Percentiles rank a stretch among this genome's conserved stretches.
phyloP scores from a whole-genome alignment of 73 alveolate genomes.

The Stentor coeruleus region DNA sequence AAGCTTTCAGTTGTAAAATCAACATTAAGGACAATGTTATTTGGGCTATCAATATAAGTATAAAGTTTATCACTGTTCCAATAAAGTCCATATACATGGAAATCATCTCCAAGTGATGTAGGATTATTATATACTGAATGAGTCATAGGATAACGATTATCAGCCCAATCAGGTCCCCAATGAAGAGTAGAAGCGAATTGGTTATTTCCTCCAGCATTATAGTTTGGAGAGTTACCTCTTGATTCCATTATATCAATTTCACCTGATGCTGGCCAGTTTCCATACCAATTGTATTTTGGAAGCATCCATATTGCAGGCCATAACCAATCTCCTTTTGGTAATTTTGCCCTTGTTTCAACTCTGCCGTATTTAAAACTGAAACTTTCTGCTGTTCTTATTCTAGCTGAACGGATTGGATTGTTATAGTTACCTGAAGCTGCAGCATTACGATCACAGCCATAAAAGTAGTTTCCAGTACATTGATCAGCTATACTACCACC shows the following conservation, averaged over 20 bases:
- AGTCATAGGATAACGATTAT: slow-evolving; percentile 38
- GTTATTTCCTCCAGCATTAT: slow-evolving; percentile 55
- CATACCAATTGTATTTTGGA: slow-evolving; percentile 56
- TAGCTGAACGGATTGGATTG: slow-evolving; percentile 65
- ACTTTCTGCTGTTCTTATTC: slow-evolving; percentile 54
- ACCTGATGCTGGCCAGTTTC: slow-evolving; percentile 75
- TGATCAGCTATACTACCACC: slow-evolving; percentile 50
- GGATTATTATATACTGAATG: slow-evolving; percentile 22
- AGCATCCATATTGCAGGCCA: slow-evolving; percentile 95
- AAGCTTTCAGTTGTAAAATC: slow-evolving; percentile 35
- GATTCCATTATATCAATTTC: slow-evolving; percentile 87
- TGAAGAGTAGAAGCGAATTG: slow-evolving; percentile 62
- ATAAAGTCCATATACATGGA: slow-evolving; percentile 64
- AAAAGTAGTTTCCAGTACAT: slow-evolving; percentile 49
- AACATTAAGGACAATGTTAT: slow-evolving; percentile 35
- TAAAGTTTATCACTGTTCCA: slow-evolving; percentile 54
- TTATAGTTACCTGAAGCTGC: slow-evolving; percentile 46
- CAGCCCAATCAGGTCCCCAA: slow-evolving; percentile 72
- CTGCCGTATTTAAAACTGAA: slow-evolving; percentile 73
- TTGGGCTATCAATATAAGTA: slow-evolving; percentile 56
- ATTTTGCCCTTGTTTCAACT: slow-evolving; percentile 68
- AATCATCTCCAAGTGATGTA: slow-evolving; percentile 34
- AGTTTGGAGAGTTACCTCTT: slow-evolving; percentile 49
- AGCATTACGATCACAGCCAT: slow-evolving; percentile 58
- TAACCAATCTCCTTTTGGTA: slow-evolving; percentile 72